A percentile compares a stretch with the other conserved stretches of the same genome.
phyloP scores from a whole-genome alignment of 257 asterid genomes.

The Echium plantagineum region DNA sequence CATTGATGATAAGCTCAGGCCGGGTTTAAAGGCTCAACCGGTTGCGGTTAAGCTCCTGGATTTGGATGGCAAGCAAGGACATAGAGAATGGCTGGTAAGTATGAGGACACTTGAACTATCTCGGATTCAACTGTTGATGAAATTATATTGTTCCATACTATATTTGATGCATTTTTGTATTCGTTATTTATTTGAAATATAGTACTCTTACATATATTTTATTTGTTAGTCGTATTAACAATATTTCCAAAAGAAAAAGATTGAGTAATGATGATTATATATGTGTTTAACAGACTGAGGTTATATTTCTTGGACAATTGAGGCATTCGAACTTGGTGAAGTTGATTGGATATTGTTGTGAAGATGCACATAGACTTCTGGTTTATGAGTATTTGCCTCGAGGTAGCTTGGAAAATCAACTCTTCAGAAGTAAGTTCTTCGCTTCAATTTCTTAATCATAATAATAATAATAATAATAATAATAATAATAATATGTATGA shows the following conservation, averaged over 20 bases:
- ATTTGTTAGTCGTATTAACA: too few relatives aligned
- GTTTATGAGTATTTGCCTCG: conserved; percentile 93
- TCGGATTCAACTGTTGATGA: too few relatives aligned
- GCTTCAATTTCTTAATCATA: neutral
- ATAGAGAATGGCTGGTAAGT: conserved; percentile 85
- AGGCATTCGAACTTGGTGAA: conserved; percentile 81
- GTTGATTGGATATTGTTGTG: conserved; percentile 84
- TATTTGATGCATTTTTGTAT: too few relatives aligned
- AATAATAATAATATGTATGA: too few relatives aligned
- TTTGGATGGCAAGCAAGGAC: conserved; percentile 84
- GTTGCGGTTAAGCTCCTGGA: conserved; percentile 90
- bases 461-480: too few relatives aligned
- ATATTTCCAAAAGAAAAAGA: too few relatives aligned
- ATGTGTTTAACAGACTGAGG: conserved; percentile 54
- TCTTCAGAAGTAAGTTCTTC: conserved; percentile 60
- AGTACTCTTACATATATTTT: too few relatives aligned
- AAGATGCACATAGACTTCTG: conserved; percentile 83
- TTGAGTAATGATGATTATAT: neutral
- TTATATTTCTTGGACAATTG: conserved; percentile 74
- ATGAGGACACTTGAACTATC: too few relatives aligned
- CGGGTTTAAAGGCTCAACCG: conserved; percentile 86
- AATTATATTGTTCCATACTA: too few relatives aligned
- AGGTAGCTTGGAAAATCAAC: conserved; percentile 91
- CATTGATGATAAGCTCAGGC: conserved; percentile 72
- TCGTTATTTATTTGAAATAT: too few relatives aligned